These are phyloP conservation scores for Claviceps humidiphila DNA, from an alignment of 2,329 filamentous ascomycete genomes.

Conservation along the genomic window DNA sequence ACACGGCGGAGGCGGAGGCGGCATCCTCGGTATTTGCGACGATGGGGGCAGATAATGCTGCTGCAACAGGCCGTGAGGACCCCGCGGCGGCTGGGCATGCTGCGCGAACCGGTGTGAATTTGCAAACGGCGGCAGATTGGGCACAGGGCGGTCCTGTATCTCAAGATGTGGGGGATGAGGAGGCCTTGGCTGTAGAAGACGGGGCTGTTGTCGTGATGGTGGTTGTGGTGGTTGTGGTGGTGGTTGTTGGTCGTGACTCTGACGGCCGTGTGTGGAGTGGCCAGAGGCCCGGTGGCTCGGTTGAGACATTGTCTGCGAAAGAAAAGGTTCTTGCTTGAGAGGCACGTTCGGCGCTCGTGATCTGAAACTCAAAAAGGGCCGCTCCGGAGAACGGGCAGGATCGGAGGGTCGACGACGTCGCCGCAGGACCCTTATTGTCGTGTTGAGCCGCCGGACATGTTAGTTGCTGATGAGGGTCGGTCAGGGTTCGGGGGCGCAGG, in stretches of 20 bases:
- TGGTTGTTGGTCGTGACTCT: background rate
- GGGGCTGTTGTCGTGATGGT: slow-evolving; percentile 3
- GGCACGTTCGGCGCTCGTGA: no score
- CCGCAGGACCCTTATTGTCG: no score
- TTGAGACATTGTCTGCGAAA: slow-evolving; percentile 16
- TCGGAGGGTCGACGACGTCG: no score
- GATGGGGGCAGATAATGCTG: slow-evolving; percentile 9
- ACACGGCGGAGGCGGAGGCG: slow-evolving; percentile 3
- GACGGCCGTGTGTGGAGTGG: background rate
- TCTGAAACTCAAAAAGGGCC: no score
- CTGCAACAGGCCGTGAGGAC: slow-evolving; percentile 3
- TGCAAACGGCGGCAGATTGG: slow-evolving; percentile 5
- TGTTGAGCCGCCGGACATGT: no score
- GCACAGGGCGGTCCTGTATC: background rate
- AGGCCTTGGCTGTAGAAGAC: slow-evolving; percentile 4
- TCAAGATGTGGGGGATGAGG: slow-evolving; percentile 11
- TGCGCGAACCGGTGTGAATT: slow-evolving; percentile 11
- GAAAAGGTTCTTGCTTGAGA: no score
- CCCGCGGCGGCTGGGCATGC: slow-evolving; percentile 3
- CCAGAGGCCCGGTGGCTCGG: slow-evolving; percentile 10
- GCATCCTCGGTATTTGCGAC: slow-evolving; percentile 5
- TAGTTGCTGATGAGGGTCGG: no score
- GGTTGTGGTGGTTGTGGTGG: slow-evolving; percentile 4
- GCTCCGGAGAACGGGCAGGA: no score
- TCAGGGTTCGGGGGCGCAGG: no score